A percentile compares a stretch with the other conserved stretches of the same genome.
Conservation (phyloP, 2,329 filamentous ascomycete genomes). For the Trichoderma koningiopsis region DNA sequence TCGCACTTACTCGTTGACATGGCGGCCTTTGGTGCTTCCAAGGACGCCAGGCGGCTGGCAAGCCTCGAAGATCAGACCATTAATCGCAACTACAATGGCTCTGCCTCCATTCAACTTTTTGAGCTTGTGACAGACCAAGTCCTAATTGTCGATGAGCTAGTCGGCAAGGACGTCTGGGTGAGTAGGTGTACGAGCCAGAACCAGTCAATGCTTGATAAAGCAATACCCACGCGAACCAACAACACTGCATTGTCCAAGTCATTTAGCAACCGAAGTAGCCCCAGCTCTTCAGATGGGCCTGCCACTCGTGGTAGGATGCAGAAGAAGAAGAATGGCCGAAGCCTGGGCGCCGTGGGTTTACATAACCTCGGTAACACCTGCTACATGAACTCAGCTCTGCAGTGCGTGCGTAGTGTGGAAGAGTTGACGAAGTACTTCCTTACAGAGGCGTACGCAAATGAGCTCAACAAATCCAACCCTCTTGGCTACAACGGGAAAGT, state of each 20-base stretch:
- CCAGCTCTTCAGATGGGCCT: slow-evolving; percentile 54
- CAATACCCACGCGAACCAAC: slow-evolving; percentile 39
- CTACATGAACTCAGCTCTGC: slow-evolving; percentile 98
- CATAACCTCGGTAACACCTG: slow-evolving; percentile 95
- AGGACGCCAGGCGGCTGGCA: slow-evolving; percentile 33
- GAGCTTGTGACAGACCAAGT: slow-evolving; percentile 73
- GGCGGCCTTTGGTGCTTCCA: slow-evolving; percentile 54
- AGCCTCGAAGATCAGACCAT: slow-evolving; percentile 63
- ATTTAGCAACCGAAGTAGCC: slow-evolving; percentile 65
- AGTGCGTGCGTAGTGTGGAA: slow-evolving; percentile 91
- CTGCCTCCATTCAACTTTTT: slow-evolving; percentile 63
- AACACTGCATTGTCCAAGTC: slow-evolving; percentile 34
- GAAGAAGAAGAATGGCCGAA: slow-evolving; percentile 69
- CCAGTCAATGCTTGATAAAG: slow-evolving; percentile 40
- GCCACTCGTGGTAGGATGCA: slow-evolving; percentile 73
- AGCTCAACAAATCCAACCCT: slow-evolving; percentile 84
- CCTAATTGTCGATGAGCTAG: slow-evolving; percentile 81
- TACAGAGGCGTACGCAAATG: slow-evolving; percentile 69
- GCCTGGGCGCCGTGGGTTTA: slow-evolving; percentile 77
- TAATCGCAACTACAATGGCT: slow-evolving; percentile 78
- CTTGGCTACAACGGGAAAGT: slow-evolving; percentile 84
- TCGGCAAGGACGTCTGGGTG: slow-evolving; percentile 60
- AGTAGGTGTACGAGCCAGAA: slow-evolving; percentile 49
- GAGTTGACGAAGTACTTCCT: slow-evolving; percentile 93
- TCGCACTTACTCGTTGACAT: slow-evolving; percentile 49